Evolutionary conservation across 257 asterid genomes (phyloP), one percentile per base, ranked within the genome.

Genomic region (Dorcoceras hygrometricum): DNA sequence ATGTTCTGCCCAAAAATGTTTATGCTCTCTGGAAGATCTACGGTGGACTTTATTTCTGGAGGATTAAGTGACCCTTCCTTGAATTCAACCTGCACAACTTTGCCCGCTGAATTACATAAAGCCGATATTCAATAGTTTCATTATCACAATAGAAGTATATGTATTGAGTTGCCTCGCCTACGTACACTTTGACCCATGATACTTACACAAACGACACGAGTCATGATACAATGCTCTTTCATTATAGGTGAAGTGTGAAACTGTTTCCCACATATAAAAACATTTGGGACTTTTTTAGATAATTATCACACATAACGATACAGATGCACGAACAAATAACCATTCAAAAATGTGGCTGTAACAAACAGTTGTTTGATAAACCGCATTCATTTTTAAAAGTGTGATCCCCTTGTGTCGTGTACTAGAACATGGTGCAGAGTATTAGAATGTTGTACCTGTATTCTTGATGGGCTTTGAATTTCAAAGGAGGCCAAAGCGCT

Each of bases 401-500:
- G 32, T 46, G 3, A 46, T 20, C 24, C 34, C 18, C 4, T 27
- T 24, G 26, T 18, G 36, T 67, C 66, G 27, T 14, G 73, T 46
- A 22, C 63, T 16, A 46, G 23, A 55, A 54, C 19, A 1, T 18
- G n/a, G 14, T 23, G 36, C 63, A 65, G 34, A 22, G 72, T 34
- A 25, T 63, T 19, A 54, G 23, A 55, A 54, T 24, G 66, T 32
- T 19, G 0, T 72, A 87, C 96, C 92, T 85, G 96, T 74, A 94
- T 87, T 84, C 99, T 90, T 61, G 92, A 82, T 20, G 95, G 95
- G 73, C 82, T 86, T 65, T 88, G 80, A 67, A 88, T 89, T 83
- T 88, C 95, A 80, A 88, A 88, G 39, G 90, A 77, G 14, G 99
- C 96, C 23, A 84, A 78, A 73, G 99, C 96, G 69, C 96, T 85